Percentiles rank a stretch among this genome's conserved stretches.
Evolutionary conservation across 345 rosid genomes (phyloP).

Genomic region (Moricandia moricandioides): DNA sequence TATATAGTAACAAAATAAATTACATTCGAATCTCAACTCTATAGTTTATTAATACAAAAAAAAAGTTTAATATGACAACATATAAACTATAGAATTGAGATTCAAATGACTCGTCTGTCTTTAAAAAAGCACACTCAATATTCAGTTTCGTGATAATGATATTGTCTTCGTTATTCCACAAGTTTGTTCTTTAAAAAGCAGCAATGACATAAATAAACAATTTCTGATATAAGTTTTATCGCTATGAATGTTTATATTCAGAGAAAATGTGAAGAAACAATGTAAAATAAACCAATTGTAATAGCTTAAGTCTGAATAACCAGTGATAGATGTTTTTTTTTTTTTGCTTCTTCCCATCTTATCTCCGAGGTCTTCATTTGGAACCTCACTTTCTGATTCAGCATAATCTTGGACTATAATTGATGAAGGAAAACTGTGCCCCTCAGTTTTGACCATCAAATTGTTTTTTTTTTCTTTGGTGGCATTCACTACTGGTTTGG

Average conservation of each 20-base stretch:
- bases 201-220: background rate
- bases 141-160: background rate
- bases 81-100: no score
- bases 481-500: background rate
- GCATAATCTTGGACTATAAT: background rate
- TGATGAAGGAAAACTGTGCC: background rate
- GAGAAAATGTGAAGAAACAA: background rate
- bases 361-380: background rate
- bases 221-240: background rate
- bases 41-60: background rate
- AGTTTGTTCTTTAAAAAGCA: background rate
- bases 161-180: no score
- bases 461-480: background rate
- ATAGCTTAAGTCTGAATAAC: background rate
- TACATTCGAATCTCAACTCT: background rate
- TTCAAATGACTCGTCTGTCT: background rate
- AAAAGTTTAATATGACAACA: no score
- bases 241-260: background rate
- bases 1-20: background rate
- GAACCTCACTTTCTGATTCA: background rate
- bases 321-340: background rate
- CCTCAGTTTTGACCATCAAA: constrained; percentile 8
- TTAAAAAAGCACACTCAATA: background rate
- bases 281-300: background rate
- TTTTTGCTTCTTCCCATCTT: background rate